Base-by-base conservation (phyloP, 352 stramenopile genomes). In the Thraustotheca clavata region DNA sequence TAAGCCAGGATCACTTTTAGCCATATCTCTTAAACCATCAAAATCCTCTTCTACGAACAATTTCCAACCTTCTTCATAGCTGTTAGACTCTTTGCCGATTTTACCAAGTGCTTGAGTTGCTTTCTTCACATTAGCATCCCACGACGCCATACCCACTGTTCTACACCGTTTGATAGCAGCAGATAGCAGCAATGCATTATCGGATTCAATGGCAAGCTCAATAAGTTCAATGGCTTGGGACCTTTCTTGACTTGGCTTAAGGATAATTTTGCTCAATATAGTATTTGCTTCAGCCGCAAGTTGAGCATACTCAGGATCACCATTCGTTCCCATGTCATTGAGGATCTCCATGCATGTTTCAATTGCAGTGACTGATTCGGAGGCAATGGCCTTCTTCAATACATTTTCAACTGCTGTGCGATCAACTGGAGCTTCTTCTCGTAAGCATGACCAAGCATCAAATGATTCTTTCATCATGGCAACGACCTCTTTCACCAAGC, bases 91-190 rank as follows among this genome's bases (percentile, higher is more conserved):
- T 7, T 40, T 32, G 6, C 8, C 32, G 9, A 36, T 34, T 18
- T 49, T 55, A 9, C 32, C 47, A 29, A 54, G 24, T 20, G 57
- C 57, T 27, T 65, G 46, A 24, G 46, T 43, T 4, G 47, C 38
- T 4, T 41, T 39, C 0, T 43, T 43, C 8, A 65, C 57, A 35
- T 65, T 65, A 16, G 47, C 47, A 46, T 65, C 57, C 57, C 57
- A 65, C 8, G 46, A 43, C 41, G 57, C 57, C 57, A 65, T 65
- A 22, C 57, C 57, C 57, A 65, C 57, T 11, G 57, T 36, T 34
- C 35, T 26, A 26, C 57, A 65, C 16, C 31, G 20, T 7, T 43
- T 33, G 35, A 65, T 39, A n/a, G 57, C 57, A 8, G 57, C 57
- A n/a, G 46, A 40, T 16, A 65, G 38, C n/a, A 65, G 39, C 38